Evolutionary conservation across 805 yeast species (phyloP), one percentile per base, ranked within the genome.

Genomic region (Ogataea parapolymorpha): DNA sequence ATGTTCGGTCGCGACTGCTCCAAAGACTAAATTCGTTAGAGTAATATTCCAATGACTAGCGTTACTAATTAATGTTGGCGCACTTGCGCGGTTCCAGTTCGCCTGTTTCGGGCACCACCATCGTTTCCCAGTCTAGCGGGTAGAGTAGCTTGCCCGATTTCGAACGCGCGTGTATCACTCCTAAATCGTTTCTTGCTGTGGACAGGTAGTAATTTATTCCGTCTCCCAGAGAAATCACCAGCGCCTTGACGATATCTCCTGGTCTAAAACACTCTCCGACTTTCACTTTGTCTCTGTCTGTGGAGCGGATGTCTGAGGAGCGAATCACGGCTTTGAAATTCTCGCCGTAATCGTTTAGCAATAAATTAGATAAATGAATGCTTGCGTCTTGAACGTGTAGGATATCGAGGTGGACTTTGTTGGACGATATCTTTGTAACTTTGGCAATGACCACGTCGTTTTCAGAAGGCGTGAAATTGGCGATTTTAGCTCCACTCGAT

Each of bases 91-190:
- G 69, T 54, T 89, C 97, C 10, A 78, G 63, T 8, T 72, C 75
- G 1, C 96, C 96, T 2, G 90, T 79, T 18, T 63, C 67, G 2
- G 88, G 81, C 47, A 85, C 79, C 24, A 83, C 73, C 98, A 95
- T 93, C 10, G 88, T 85, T 64, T 88, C 90, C 97, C 98, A 93
- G 63, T 93, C 98, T 31, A 88, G 65, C 2, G 99, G 95, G 53
- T 81, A 83, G 87, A 93, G 79, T 41, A 80, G 64, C 26, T 77
- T 80, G 2, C 96, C 96, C 9, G 74, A 68, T 47, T 74, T 77
- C 31, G 82, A 75, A 46, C 74, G 79, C 5, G 98, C 97, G 61
- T 90, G 85, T 1, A 93, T 82, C 4, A 93, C 99, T 3, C 99
- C 99, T 28, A 91, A 67, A 55, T 91, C 96, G 61, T 91, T 88